Base-by-base conservation (phyloP, 1,284 basidiomycete genomes). In the Pyrrhoderma lamaoense region DNA sequence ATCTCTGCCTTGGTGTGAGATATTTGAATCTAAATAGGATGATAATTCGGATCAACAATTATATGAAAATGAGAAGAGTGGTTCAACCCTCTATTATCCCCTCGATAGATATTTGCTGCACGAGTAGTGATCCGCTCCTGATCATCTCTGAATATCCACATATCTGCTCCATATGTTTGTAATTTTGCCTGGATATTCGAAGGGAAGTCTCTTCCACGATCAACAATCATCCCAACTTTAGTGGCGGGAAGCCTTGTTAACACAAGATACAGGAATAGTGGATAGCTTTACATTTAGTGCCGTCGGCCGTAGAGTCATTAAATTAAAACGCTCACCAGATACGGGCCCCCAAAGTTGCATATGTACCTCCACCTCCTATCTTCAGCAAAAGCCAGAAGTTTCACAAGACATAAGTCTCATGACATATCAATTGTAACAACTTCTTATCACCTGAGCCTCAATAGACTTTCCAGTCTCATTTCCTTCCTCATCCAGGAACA, bases 341-440 rank as follows among this genome's bases (percentile, higher is more conserved):
- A 35, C 91, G 76, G 19, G 88, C 83, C 3, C 90, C 91, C 39
- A 93, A 73, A 39, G 73, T 70, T 52, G 85, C 83, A 64, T 87
- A 89, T 0, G 83, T 88, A 0, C 93, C 93, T 4, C 90, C 93
- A 0, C 93, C 93, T 27, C 93, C 93, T 55, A 96, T 91, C 87
- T 93, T 56, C 45, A 59, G 11, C 38, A 40, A 40, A 16, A 18
- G 8, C 8, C n/a, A 40, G n/a, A 18, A 8, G 8, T 7, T 5
- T 40, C 13, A 8, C 31, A 45, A 13, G n/a, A 35, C 14, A 18
- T 34, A 35, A 35, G 34, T 9, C 51, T 35, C 38, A 40, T 18
- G 38, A 40, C n/a, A 16, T 18, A 40, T 40, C 38, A 22, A 22
- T 22, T 46, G 18, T 50, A n/a, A 11, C 13, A 3, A 49, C 8